Evolutionary conservation across 2,329 filamentous ascomycete genomes (phyloP), one percentile per base, ranked within the genome.

Genomic region (Thielaviopsis ethacetica): DNA sequence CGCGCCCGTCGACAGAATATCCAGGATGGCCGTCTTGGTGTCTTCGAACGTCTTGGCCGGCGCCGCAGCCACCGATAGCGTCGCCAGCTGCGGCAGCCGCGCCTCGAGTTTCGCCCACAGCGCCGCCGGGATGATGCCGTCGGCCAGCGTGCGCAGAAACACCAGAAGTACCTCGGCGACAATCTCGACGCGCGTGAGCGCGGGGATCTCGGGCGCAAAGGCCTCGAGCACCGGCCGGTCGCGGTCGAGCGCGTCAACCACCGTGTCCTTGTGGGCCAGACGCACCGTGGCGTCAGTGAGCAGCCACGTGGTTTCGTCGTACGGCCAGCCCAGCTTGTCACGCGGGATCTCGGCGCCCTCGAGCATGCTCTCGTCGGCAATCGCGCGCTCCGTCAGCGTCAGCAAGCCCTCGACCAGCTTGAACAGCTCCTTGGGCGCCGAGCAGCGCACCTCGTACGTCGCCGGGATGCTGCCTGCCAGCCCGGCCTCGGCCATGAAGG

Each of bases 351-450:
- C 67, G 59, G 72, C 72, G 12, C 77, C 73, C 27, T 80, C 76
- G 1, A 85, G 70, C 76, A 85, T 84, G 58, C 78, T 78, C 62
- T 79, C 77, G 55, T 85, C 82, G 0, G 82, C 82, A 7, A 79
- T 68, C 26, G 73, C 76, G 21, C 80, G 75, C 63, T 82, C 81
- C 2, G 75, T 75, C 49, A 82, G 70, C 6, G 69, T 74, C 65
- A 81, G 80, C 17, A 95, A 78, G 12, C 84, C 81, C 68, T 95
- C 88, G 5, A 90, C 96, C 66, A 98, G 79, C 67, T 85, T 84
- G 71, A 95, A 94, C 9, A 97, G 76, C 69, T 96, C 91, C 62
- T 87, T 83, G 0, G 93, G 91, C 1, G 90, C 90, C 12, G 90
- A 91, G 67, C 85, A 84, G 67, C 82, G 82, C 62, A 88, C 79